Evolutionary conservation across 2,329 filamentous ascomycete genomes (phyloP), one percentile per base, ranked within the genome.

Genomic region (Cladosporium velox): DNA sequence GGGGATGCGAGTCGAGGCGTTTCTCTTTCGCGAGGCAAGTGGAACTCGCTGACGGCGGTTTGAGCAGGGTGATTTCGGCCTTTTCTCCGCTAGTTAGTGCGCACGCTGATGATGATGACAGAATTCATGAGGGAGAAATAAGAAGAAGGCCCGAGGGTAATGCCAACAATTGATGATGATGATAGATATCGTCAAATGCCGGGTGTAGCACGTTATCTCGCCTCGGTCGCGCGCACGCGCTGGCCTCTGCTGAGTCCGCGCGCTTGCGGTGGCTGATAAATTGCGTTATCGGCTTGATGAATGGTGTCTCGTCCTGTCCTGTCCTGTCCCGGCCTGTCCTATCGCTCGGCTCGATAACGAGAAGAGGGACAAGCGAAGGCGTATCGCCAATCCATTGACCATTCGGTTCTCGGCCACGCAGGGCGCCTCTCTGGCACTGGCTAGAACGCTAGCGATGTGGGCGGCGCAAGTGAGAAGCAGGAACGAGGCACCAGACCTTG

Each of bases 381-480:
- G 52, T 55, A 55, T 55, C 52, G 52, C 52, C n/a, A n/a, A n/a
- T 24, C 52, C 28, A 32, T 32, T 55, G 28, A 32, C 52, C n/a
- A n/a, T 34, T 55, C 28, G 52, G 52, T 32, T 34, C 52, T n/a
- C 52, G 52, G 52, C 52, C 52, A 55, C 52, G n/a, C 52, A 55
- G 28, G 51, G 52, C 52, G 52, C 52, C 52, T 34, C 57, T 52
- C 41, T 51, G 54, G 59, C 28, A 47, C 3, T 62, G 63, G 51
- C 60, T 65, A 41, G 28, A 44, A 41, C 59, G 59, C 59, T 60
- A 60, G 59, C 59, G 59, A 60, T 30, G 59, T 60, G 59, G 59
- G 59, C 59, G 59, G 24, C 59, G 41, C 30, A 51, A 49, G 51
- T 60, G 10, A 49, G 59, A 60, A 60, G 41, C 59, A 60, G 59